A percentile compares a stretch with the other conserved stretches of the same genome.
These are phyloP conservation scores for Venturia carpophila DNA, from an alignment of 2,329 filamentous ascomycete genomes.

Conservation along the genomic window DNA sequence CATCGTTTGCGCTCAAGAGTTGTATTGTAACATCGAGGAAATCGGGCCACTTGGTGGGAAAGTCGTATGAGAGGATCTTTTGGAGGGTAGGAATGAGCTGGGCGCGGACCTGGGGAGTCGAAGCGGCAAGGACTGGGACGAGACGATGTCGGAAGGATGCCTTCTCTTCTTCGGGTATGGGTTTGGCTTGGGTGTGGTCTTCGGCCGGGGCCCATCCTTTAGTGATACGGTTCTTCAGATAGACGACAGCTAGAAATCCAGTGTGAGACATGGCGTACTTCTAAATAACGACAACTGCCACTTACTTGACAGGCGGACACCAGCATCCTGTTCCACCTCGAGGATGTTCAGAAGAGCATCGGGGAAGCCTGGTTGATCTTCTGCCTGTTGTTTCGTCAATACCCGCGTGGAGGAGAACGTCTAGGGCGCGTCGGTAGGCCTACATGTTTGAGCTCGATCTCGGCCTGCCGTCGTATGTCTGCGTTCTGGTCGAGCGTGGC, in stretches of 20 bases:
- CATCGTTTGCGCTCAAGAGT: constrained; percentile 78
- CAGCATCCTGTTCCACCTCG: constrained; percentile 76
- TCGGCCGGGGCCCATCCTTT: constrained; percentile 80
- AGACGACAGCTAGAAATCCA: constrained; percentile 67
- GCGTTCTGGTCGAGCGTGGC: constrained; percentile 68
- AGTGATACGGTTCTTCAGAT: constrained; percentile 95
- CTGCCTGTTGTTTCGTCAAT: constrained; percentile 53
- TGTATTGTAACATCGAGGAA: constrained; percentile 91
- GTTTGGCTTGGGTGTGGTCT: constrained; percentile 61
- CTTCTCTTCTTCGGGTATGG: constrained; percentile 86
- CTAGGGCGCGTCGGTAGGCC: constrained; percentile 18
- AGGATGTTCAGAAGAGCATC: constrained; percentile 86
- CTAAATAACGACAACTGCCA: constrained; percentile 22
- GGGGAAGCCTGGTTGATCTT: constrained; percentile 82
- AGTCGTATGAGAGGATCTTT: constrained; percentile 93
- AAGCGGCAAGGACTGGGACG: constrained; percentile 77
- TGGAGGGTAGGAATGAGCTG: constrained; percentile 92
- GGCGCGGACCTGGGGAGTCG: constrained; percentile 72
- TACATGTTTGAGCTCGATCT: constrained; percentile 76
- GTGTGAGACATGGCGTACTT: constrained; percentile 19
- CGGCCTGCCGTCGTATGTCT: constrained; percentile 66
- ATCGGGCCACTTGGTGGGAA: constrained; percentile 85
- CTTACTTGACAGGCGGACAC: constrained; percentile 82
- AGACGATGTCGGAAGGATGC: constrained; percentile 76
- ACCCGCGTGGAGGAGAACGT: background rate